These are phyloP conservation scores for Ceratocystis harringtonii DNA, from an alignment of 2,329 filamentous ascomycete genomes.

Conservation along the genomic window DNA sequence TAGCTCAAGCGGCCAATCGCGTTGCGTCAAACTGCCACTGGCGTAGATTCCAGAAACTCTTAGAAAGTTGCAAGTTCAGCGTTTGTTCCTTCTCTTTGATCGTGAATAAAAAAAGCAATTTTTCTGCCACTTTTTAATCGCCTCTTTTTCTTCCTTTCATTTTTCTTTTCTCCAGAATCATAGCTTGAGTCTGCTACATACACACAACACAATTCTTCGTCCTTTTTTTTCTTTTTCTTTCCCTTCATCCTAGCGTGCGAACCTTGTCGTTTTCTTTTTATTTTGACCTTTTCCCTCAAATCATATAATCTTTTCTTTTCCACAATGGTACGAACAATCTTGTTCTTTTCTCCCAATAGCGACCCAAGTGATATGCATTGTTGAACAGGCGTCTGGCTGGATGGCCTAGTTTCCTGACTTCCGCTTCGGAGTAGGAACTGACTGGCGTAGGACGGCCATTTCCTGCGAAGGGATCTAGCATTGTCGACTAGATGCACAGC, in stretches of 20 bases:
- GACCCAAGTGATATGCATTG: too few relatives aligned
- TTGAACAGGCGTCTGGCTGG: too few relatives aligned
- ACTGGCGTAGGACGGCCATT: too few relatives aligned
- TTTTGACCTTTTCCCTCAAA: neutral
- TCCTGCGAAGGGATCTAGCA: too few relatives aligned
- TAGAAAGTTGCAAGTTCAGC: constrained; percentile 17
- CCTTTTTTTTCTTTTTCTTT: constrained; percentile 11
- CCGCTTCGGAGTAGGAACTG: too few relatives aligned
- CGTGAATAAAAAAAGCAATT: neutral
- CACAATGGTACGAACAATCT: constrained; percentile 15
- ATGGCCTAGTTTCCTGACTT: too few relatives aligned
- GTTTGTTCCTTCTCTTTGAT: neutral
- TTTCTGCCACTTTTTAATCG: neutral
- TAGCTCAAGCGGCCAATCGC: too few relatives aligned
- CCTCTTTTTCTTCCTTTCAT: neutral
- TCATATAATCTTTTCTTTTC: neutral
- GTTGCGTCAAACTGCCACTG: constrained; percentile 10
- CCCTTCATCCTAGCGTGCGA: constrained; percentile 6
- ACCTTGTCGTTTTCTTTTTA: neutral
- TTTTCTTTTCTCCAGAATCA: neutral
- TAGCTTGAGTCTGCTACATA: neutral
- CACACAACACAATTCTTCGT: neutral
- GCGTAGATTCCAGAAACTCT: constrained; percentile 20
- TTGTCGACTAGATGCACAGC: too few relatives aligned
- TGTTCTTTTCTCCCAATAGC: neutral